Evolutionary conservation across 257 asterid genomes (phyloP).

Genomic region (Capsicum baccatum): DNA sequence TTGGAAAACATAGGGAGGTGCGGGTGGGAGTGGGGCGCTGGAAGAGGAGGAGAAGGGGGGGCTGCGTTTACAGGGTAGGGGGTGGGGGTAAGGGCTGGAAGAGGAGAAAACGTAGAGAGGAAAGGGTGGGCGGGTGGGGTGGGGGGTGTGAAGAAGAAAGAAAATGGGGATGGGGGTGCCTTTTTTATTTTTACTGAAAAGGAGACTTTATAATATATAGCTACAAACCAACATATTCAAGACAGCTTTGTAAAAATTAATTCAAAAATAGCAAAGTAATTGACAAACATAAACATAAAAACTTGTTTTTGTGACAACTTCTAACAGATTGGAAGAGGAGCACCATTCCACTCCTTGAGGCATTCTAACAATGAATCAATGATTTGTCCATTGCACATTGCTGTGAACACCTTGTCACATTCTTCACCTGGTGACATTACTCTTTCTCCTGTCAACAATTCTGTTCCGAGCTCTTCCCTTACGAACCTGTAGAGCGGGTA

Average conservation of each 20-base stretch:
- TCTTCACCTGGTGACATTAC: slow-evolving; percentile 83
- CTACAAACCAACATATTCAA: slow-evolving; percentile 28
- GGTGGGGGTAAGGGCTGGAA: too few species aligned
- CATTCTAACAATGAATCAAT: slow-evolving; percentile 81
- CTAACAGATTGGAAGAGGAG: slow-evolving; percentile 79
- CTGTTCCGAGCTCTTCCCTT: slow-evolving; percentile 65
- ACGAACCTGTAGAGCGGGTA: slow-evolving; percentile 78
- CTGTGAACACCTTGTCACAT: slow-evolving; percentile 79
- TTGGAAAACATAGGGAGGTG: too few species aligned
- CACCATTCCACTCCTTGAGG: slow-evolving; percentile 74
- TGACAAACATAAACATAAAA: slow-evolving; percentile 17
- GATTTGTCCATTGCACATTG: slow-evolving; percentile 62
- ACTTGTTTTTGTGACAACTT: not conserved
- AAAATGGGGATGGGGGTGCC: not conserved
- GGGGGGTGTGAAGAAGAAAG: too few species aligned
- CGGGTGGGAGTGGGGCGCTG: too few species aligned
- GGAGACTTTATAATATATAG: not conserved
- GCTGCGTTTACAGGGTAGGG: too few species aligned
- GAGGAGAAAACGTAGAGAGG: too few species aligned
- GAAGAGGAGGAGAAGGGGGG: too few species aligned
- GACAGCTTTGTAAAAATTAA: slow-evolving; percentile 12
- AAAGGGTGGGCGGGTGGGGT: too few species aligned
- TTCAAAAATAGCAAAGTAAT: slow-evolving; percentile 13
- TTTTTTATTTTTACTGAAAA: not conserved
- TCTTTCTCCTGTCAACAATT: slow-evolving; percentile 66